phyloP scores from a whole-genome alignment of 148 eudicot genomes.

The Cornus suecica region DNA sequence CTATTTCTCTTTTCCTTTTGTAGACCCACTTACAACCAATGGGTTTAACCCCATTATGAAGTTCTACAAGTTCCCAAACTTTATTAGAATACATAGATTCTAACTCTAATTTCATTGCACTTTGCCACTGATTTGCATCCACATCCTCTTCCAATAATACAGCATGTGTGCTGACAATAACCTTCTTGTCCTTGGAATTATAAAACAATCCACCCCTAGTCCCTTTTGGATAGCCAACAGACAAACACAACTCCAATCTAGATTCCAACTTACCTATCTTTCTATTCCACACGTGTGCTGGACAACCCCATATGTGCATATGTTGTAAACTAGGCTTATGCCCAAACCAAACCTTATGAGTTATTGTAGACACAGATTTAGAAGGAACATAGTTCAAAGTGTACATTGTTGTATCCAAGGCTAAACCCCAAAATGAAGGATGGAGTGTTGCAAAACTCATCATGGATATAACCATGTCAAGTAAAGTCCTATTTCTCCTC shows the following conservation, averaged over 20 bases:
- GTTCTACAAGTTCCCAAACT: not conserved
- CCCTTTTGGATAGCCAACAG: too few species aligned
- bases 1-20: too few species aligned
- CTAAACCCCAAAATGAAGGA: not conserved
- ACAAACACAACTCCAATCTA: not conserved
- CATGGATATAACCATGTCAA: constrained; percentile 10
- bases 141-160: not conserved
- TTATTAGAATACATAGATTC: not conserved
- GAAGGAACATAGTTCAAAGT: too few species aligned
- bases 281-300: not conserved
- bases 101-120: constrained; percentile 1
- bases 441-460: not conserved
- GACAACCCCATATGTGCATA: not conserved
- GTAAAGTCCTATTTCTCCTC: not conserved
- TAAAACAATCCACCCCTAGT: too few species aligned
- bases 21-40: constrained; percentile 13
- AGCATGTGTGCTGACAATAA: not conserved
- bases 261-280: not conserved
- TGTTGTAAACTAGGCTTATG: not conserved
- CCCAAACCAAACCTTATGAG: not conserved
- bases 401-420: too few species aligned
- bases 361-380: too few species aligned
- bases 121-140: not conserved
- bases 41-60: not conserved
- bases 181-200: too few species aligned